Conservation (phyloP, 768 basidiomycete genomes). For the Suillus clintonianus region DNA sequence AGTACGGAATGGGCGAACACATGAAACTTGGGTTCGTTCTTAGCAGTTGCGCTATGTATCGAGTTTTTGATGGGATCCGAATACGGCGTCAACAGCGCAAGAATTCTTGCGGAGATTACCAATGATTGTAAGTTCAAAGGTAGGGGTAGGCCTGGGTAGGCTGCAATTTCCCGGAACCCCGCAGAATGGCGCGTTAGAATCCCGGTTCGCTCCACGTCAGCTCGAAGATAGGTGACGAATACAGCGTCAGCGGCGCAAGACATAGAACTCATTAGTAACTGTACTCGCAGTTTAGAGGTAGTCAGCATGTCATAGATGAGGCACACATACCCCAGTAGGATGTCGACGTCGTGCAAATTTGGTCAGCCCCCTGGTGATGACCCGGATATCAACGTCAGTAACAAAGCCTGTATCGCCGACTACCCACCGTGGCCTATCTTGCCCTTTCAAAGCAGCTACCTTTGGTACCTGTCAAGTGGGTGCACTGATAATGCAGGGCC, state of each 20-base stretch:
- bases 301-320: not conserved
- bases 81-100: not conserved
- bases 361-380: not conserved
- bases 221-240: not conserved
- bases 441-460: not conserved
- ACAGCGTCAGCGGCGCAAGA: not conserved
- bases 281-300: not conserved
- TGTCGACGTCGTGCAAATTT: not conserved
- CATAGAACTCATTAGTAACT: not conserved
- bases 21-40: not conserved
- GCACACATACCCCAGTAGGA: not conserved
- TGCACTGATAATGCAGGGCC: not conserved
- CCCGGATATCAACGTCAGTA: not conserved
- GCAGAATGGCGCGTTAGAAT: not conserved
- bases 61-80: not conserved
- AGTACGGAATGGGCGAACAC: not conserved
- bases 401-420: not conserved
- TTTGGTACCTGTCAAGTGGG: not conserved
- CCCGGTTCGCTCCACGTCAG: not conserved
- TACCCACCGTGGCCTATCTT: not conserved
- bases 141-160: too few relatives aligned
- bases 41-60: not conserved
- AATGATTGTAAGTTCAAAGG: not conserved
- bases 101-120: not conserved
- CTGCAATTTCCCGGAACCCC: not conserved